phyloP scores from a whole-genome alignment of 352 stramenopile species.

The Pythium scleroteichum region DNA sequence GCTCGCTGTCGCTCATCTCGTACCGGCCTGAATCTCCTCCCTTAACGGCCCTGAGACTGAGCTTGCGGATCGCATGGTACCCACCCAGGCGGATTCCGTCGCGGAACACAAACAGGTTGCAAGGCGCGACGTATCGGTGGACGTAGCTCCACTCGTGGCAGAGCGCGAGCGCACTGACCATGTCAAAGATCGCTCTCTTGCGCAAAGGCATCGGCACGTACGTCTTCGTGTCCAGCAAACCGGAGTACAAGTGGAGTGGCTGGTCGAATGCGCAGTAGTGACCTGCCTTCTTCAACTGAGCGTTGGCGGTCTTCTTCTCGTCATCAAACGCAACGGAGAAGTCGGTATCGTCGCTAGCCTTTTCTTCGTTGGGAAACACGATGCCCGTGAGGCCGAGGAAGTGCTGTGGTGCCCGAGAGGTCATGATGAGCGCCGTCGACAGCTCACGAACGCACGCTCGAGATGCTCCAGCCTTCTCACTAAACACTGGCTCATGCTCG shows the following conservation, averaged over 20 bases:
- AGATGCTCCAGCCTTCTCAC: slow-evolving; percentile 45
- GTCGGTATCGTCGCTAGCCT: not conserved
- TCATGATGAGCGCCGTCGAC: slow-evolving; percentile 45
- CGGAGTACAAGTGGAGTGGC: slow-evolving; percentile 74
- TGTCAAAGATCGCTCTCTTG: slow-evolving; percentile 73
- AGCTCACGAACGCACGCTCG: slow-evolving; percentile 60
- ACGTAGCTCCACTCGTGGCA: slow-evolving; percentile 78
- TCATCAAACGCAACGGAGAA: slow-evolving; percentile 4
- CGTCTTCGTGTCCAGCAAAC: slow-evolving; percentile 66
- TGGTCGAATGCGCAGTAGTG: slow-evolving; percentile 85
- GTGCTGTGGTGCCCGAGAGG: slow-evolving; percentile 38
- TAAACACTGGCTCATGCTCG: slow-evolving; percentile 56
- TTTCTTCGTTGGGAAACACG: slow-evolving; percentile 53
- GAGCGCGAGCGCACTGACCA: slow-evolving; percentile 54
- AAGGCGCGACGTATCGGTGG: slow-evolving; percentile 72
- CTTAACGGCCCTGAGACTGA: slow-evolving; percentile 21
- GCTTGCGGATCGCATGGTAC: slow-evolving; percentile 59
- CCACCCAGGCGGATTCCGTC: slow-evolving; percentile 67
- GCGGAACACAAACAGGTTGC: slow-evolving; percentile 74
- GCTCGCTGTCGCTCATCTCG: slow-evolving; percentile 72
- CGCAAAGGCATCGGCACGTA: slow-evolving; percentile 43
- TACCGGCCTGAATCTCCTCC: slow-evolving; percentile 32
- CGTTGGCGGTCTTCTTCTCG: not conserved
- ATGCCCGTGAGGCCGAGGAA: slow-evolving; percentile 71
- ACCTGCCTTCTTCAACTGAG: slow-evolving; percentile 37